Evolutionary conservation across 306 rosid species (phyloP).

Genomic region (Carpinus fangiana): DNA sequence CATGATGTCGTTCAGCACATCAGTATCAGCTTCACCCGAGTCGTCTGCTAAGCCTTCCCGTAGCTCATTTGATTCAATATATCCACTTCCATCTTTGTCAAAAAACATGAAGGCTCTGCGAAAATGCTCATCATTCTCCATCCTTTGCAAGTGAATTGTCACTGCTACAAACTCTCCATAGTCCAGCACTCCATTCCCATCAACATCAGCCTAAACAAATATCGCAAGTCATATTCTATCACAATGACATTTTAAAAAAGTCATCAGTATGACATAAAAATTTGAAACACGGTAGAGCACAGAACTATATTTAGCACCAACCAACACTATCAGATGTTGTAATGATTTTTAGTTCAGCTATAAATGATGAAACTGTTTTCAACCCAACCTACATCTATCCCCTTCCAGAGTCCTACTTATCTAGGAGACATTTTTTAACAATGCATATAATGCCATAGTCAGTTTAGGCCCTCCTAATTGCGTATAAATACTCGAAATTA

Average conservation of each 20-base stretch:
- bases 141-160: conserved; percentile 91
- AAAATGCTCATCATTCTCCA: conserved; percentile 97
- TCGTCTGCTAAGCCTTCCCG: conserved; percentile 76
- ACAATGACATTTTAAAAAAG: neutral
- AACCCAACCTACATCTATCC: neutral
- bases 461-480: neutral
- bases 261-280: neutral
- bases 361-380: neutral
- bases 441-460: neutral
- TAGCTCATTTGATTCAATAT: conserved; percentile 80
- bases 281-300: neutral
- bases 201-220: conserved; percentile 85
- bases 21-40: conserved; percentile 66
- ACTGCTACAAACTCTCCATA: conserved; percentile 99
- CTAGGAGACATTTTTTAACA: neutral
- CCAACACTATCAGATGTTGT: neutral
- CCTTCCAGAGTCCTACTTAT: neutral
- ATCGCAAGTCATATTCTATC: neutral
- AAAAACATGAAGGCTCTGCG: conserved; percentile 83
- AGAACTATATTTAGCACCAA: neutral
- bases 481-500: neutral
- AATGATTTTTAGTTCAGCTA: neutral
- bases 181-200: conserved; percentile 96
- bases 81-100: conserved; percentile 88
- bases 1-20: conserved; percentile 85